Evolutionary conservation across 345 rosid genomes (phyloP), one percentile per base, ranked within the genome.

Genomic region (Acer negundo): DNA sequence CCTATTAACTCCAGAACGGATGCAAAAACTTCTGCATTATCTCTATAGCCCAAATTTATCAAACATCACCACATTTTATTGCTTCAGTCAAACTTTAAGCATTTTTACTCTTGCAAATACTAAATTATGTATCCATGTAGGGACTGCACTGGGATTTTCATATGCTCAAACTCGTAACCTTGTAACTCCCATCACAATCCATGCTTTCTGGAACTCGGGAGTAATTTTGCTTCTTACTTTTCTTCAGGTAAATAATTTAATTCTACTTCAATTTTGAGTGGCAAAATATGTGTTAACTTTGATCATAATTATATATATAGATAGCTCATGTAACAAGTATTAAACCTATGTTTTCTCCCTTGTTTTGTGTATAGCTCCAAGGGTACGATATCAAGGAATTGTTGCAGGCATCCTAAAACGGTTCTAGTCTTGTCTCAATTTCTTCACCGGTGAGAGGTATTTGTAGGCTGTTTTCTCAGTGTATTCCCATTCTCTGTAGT

Each of bases 81-180:
- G 46, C 46, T 42, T 42, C 7, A 8, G 46, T 42, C 46, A 42
- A 42, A 42, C 46, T 42, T 42, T 42, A 9, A 7, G 31, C 4
- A 13, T 26, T 77, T 59, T 10, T 19, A 59, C 8, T 20, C 10
- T 26, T 35, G 20, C 47, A 44, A 62, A 73, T 78, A 42, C 42
- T 16, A 28, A 51, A 22, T 24, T 19, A 69, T n/a, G 19, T 19
- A 44, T 55, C 6, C 15, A 46, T 83, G 76, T 72, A 92, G 98
- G 98, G 67, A 62, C 80, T 49, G 88, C 89, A 70, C 76, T 94
- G 84, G 98, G 99, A 61, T 80, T 96, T 69, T 87, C 97, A 0
- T 96, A 96, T 80, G 97, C 97, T 62, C 94, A 92, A 82, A 94
- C 97, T 69, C 96, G 94, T 55, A 94, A 96, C 83, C 98, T 96